Evolutionary conservation across 305 asterid genomes (phyloP).

Genomic region (Fraxinus latifolia): DNA sequence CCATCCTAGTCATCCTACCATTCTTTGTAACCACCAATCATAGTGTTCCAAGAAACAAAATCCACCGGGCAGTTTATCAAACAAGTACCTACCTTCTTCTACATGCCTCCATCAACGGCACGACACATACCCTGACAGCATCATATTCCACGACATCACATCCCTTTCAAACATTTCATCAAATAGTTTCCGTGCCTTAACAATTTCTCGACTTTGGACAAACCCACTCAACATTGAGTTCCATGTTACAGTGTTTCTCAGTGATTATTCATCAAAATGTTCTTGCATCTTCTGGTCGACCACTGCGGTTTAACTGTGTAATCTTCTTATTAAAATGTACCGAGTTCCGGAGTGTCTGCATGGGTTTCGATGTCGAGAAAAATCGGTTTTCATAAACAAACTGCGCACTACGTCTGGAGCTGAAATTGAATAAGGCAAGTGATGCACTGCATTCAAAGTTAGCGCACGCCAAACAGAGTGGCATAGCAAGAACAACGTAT

Average conservation of each 20-base stretch:
- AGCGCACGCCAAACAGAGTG: background rate
- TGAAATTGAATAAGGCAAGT: background rate
- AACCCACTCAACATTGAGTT: constrained; percentile 73
- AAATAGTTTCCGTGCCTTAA: constrained; percentile 57
- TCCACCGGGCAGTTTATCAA: constrained; percentile 59
- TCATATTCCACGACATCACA: constrained; percentile 65
- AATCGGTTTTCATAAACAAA: background rate
- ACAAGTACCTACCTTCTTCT: constrained; percentile 30
- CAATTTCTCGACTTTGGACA: constrained; percentile 46
- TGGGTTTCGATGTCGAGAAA: background rate
- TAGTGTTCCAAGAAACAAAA: constrained; percentile 70
- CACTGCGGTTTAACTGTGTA: constrained; percentile 30
- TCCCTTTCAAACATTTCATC: constrained; percentile 67
- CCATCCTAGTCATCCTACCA: constrained; percentile 37
- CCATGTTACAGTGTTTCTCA: constrained; percentile 69
- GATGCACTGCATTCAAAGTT: background rate
- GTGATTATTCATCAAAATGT: constrained; percentile 38
- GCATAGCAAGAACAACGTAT: constrained; percentile 8
- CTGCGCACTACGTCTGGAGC: background rate
- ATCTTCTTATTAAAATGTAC: background rate
- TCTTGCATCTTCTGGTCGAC: constrained; percentile 58
- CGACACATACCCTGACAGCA: constrained; percentile 60
- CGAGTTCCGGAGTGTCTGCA: constrained; percentile 28
- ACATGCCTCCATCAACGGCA: constrained; percentile 47
- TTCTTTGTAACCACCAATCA: constrained; percentile 78